These are phyloP conservation scores for Penicillium daleae DNA, from an alignment of 495 filamentous ascomycete species.

Conservation along the genomic window DNA sequence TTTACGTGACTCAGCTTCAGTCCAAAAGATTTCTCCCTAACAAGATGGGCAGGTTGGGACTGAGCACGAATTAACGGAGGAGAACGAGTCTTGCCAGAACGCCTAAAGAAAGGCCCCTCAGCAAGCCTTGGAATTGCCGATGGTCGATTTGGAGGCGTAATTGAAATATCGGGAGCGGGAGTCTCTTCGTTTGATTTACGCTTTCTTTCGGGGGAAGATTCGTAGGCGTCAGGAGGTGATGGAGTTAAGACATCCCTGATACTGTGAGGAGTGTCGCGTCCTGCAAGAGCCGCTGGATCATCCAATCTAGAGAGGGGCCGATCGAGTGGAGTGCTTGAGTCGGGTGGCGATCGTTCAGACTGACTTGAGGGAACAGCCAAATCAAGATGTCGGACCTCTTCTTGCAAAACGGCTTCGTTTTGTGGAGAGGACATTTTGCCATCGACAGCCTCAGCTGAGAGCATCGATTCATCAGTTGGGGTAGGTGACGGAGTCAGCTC, in stretches of 20 bases:
- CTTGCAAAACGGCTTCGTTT: slow-evolving; percentile 35
- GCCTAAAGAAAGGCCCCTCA: slow-evolving; percentile 45
- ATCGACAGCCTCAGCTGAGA: slow-evolving; percentile 21
- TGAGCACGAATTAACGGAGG: slow-evolving; percentile 71
- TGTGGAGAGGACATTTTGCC: slow-evolving; percentile 28
- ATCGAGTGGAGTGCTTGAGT: slow-evolving; percentile 12
- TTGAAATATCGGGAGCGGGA: slow-evolving; percentile 14
- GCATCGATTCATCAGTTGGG: slow-evolving; percentile 15
- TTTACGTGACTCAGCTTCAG: slow-evolving; percentile 22
- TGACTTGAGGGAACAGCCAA: slow-evolving; percentile 61
- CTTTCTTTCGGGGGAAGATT: not conserved
- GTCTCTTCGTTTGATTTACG: slow-evolving; percentile 5
- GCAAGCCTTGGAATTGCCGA: slow-evolving; percentile 58
- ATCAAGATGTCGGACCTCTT: slow-evolving; percentile 71
- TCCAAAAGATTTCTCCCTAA: slow-evolving; percentile 33
- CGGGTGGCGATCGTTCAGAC: slow-evolving; percentile 26
- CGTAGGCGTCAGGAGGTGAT: slow-evolving; percentile 15
- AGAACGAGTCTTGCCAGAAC: slow-evolving; percentile 50
- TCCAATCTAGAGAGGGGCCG: slow-evolving; percentile 12
- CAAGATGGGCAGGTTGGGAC: slow-evolving; percentile 63
- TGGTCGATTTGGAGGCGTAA: slow-evolving; percentile 33
- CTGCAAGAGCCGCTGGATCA: slow-evolving; percentile 15
- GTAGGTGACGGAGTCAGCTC: slow-evolving; percentile 20
- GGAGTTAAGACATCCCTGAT: slow-evolving; percentile 12
- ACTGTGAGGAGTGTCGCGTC: not conserved